Evolutionary conservation across 768 basidiomycete genomes (phyloP).

Genomic region (Lactifluus echinatus): DNA sequence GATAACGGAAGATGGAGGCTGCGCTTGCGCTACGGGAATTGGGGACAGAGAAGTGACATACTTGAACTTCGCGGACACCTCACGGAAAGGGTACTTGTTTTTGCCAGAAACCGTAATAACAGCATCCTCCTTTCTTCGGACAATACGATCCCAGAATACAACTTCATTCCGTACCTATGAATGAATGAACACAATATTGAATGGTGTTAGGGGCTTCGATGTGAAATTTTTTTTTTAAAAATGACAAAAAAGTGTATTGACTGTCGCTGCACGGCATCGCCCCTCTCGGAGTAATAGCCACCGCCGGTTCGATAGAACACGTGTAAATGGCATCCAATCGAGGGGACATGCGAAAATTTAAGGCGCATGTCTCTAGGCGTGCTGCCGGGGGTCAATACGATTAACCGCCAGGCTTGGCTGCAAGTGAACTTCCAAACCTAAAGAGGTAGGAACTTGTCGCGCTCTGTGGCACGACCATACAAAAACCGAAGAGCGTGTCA

Average conservation of each 20-base stretch:
- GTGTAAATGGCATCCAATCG: background rate
- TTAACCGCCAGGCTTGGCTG: too few species aligned
- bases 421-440: background rate
- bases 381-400: too few species aligned
- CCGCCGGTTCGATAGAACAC: background rate
- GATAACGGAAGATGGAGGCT: slow-evolving; percentile 3
- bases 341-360: too few species aligned
- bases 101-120: slow-evolving; percentile 53
- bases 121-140: slow-evolving; percentile 72
- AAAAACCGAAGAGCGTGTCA: background rate
- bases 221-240: background rate
- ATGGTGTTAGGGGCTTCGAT: background rate
- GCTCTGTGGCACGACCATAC: background rate
- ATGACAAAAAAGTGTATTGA: background rate
- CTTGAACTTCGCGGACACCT: slow-evolving; percentile 67
- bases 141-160: slow-evolving; percentile 88
- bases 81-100: slow-evolving; percentile 82
- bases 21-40: background rate
- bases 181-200: slow-evolving; percentile 29
- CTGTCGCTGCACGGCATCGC: background rate
- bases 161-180: slow-evolving; percentile 61
- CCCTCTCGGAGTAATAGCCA: background rate
- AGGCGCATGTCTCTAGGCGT: background rate
- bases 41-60: slow-evolving; percentile 37
- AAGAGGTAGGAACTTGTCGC: background rate